Evolutionary conservation across 2,329 filamentous ascomycete genomes (phyloP).

Genomic region (Xylaria arbuscula): DNA sequence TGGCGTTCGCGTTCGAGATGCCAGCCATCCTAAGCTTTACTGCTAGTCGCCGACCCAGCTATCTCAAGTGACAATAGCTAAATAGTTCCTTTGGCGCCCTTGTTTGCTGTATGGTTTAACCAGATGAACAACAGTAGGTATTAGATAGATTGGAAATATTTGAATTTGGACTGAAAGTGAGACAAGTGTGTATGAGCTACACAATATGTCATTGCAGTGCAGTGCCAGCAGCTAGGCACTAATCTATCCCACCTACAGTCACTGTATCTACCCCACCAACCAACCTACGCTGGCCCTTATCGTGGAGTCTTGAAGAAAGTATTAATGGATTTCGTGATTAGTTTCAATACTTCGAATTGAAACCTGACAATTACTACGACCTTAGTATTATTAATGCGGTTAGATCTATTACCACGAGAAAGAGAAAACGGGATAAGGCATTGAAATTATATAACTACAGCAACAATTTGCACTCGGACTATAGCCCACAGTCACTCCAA

Average conservation of each 20-base stretch:
- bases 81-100: neutral
- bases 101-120: neutral
- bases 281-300: too few species aligned
- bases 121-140: neutral
- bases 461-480: too few species aligned
- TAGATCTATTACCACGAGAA: too few species aligned
- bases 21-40: conserved; percentile 15
- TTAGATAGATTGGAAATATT: neutral
- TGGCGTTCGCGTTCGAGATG: conserved; percentile 43
- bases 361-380: too few species aligned
- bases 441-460: too few species aligned
- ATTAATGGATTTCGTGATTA: neutral
- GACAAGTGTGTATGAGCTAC: neutral
- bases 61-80: neutral
- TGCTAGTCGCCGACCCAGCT: neutral
- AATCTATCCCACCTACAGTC: neutral
- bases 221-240: neutral
- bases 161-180: neutral
- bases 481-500: too few species aligned
- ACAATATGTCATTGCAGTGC: neutral
- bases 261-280: neutral
- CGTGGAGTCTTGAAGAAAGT: too few species aligned
- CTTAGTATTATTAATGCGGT: too few species aligned
- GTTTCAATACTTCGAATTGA: neutral
- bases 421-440: too few species aligned